A percentile compares a stretch with the other conserved stretches of the same genome.
phyloP scores from a whole-genome alignment of 495 filamentous ascomycete species.

The Annulohypoxylon stygium region DNA sequence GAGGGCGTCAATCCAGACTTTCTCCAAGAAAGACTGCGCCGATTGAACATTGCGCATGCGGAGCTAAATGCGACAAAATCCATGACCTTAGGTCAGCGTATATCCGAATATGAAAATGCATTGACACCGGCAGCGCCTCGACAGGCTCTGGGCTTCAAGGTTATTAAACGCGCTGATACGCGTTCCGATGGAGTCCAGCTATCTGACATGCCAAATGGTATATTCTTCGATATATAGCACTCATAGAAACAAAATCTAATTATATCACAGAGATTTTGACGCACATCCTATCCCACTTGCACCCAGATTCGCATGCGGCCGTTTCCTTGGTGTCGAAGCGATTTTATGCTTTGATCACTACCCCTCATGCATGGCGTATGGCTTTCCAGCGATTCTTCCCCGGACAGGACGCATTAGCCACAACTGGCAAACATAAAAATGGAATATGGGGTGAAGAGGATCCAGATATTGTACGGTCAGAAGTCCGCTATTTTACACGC shows the following conservation, averaged over 20 bases:
- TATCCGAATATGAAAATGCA: constrained; percentile 80
- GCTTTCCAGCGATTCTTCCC: constrained; percentile 92
- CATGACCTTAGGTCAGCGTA: constrained; percentile 67
- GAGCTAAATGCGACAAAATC: constrained; percentile 39
- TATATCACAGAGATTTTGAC: constrained; percentile 81
- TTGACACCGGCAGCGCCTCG: constrained; percentile 58
- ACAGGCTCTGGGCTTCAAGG: constrained; percentile 69
- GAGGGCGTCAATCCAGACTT: constrained; percentile 51
- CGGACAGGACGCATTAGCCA: constrained; percentile 68
- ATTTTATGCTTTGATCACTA: constrained; percentile 85
- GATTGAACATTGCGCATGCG: constrained; percentile 55
- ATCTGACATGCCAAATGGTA: constrained; percentile 85
- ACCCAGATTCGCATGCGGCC: constrained; percentile 79
- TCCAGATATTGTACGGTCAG: constrained; percentile 70
- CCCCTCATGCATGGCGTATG: constrained; percentile 89
- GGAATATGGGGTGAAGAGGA: constrained; percentile 59
- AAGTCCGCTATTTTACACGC: constrained; percentile 77
- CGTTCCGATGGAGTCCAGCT: constrained; percentile 64
- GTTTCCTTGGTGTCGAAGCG: constrained; percentile 86
- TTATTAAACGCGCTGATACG: constrained; percentile 66
- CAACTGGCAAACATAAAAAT: constrained; percentile 51
- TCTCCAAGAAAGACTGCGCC: constrained; percentile 56
- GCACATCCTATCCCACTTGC: constrained; percentile 89
- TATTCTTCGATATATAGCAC: constrained; percentile 28
- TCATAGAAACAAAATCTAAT: constrained; percentile 38